phyloP scores from a whole-genome alignment of 1,284 basidiomycete genomes.

The Tetrapyrgos nigripes region DNA sequence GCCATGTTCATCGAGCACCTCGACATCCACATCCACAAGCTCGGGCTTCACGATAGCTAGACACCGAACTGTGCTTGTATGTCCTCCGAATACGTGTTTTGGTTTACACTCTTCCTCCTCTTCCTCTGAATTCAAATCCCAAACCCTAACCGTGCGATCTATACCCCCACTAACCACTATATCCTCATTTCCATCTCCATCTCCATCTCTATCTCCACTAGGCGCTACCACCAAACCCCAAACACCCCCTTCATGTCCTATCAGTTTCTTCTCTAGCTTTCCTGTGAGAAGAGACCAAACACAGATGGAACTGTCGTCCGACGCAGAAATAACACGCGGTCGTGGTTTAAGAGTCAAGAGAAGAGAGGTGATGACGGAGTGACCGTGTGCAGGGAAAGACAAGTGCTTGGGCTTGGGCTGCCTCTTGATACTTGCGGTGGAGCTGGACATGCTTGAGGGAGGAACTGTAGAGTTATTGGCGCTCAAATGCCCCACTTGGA shows the following conservation, averaged over 20 bases:
- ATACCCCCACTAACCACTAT: constrained; percentile 93
- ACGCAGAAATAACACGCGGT: constrained; percentile 94
- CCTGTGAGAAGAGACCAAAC: constrained; percentile 90
- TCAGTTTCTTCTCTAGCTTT: constrained; percentile 72
- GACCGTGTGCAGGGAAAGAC: constrained; percentile 87
- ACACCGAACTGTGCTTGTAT: constrained; percentile 93
- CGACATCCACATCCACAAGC: constrained; percentile 62
- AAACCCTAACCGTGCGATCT: constrained; percentile 92
- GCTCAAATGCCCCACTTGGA: no score
- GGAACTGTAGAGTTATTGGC: no score
- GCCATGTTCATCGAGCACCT: no score
- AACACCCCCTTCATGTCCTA: constrained; percentile 94
- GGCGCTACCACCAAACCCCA: constrained; percentile 91
- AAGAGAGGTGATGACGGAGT: constrained; percentile 91
- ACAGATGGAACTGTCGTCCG: constrained; percentile 93
- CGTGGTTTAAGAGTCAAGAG: constrained; percentile 92
- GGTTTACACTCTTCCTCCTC: constrained; percentile 73
- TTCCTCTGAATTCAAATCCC: no score
- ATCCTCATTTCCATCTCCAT: no score
- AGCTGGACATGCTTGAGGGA: no score
- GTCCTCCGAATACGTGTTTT: constrained; percentile 93
- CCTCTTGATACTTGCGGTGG: no score
- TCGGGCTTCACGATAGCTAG: constrained; percentile 91
- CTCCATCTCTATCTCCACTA: no score
- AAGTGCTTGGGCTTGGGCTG: constrained; percentile 75